phyloP scores from a whole-genome alignment of 2,329 filamentous ascomycete genomes.

The Paraphaeosphaeria minitans region DNA sequence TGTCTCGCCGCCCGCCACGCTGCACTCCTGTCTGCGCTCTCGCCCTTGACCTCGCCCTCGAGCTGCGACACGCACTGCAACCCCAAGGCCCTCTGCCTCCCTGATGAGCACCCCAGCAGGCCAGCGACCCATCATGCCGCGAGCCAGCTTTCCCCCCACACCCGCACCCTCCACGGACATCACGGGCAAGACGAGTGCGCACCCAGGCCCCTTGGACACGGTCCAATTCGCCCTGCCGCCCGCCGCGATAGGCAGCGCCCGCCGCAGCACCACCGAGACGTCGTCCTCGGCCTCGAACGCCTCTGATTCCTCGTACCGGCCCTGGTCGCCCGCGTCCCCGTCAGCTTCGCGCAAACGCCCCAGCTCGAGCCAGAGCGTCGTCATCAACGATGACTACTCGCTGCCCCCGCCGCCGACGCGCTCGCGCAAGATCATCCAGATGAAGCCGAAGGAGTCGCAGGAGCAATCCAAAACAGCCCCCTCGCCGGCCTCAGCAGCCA shows the following conservation, averaged over 20 bases:
- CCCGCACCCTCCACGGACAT: constrained; percentile 83
- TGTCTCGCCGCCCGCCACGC: neutral
- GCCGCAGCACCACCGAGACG: constrained; percentile 50
- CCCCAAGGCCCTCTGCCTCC: constrained; percentile 8
- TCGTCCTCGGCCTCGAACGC: constrained; percentile 55
- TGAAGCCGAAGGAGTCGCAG: constrained; percentile 69
- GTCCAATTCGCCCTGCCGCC: constrained; percentile 74
- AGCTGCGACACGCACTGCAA: constrained; percentile 4
- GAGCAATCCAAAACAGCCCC: constrained; percentile 28
- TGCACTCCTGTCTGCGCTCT: constrained; percentile 11
- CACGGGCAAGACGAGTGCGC: constrained; percentile 69
- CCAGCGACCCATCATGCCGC: constrained; percentile 62
- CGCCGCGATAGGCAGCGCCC: constrained; percentile 64
- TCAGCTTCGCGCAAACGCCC: constrained; percentile 39
- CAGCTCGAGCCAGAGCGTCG: constrained; percentile 39
- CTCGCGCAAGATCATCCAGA: constrained; percentile 95
- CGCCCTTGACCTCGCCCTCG: constrained; percentile 14
- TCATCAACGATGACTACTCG: constrained; percentile 70
- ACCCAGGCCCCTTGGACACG: constrained; percentile 66
- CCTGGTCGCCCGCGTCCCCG: constrained; percentile 50
- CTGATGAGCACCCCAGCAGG: constrained; percentile 22
- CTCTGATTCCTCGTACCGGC: constrained; percentile 59
- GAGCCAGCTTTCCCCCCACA: constrained; percentile 70
- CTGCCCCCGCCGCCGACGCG: constrained; percentile 91
- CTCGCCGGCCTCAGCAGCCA: constrained; percentile 26